Conservation (phyloP, 73 alveolate species). For the Urostyla sp. region DNA sequence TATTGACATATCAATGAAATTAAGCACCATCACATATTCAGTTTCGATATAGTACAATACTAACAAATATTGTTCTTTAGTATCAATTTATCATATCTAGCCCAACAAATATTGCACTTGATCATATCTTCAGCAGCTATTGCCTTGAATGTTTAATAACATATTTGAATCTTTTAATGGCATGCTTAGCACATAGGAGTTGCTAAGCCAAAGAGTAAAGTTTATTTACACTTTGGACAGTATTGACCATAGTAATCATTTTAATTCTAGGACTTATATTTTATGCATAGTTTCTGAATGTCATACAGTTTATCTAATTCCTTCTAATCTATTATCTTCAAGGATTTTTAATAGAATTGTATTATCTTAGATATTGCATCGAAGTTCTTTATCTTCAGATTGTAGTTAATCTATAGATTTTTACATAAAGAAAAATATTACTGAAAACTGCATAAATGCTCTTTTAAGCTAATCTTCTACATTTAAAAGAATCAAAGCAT, state of each 20-base stretch:
- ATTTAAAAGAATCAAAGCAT: background rate
- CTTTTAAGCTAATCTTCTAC: slow-evolving; percentile 9
- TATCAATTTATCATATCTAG: background rate
- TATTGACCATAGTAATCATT: background rate
- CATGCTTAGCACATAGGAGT: slow-evolving; percentile 17
- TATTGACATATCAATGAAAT: no score
- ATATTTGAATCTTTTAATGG: background rate
- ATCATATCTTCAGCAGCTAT: background rate
- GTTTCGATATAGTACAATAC: no score
- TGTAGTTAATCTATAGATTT: slow-evolving; percentile 24
- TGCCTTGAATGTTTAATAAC: slow-evolving; percentile 8
- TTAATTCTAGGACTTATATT: slow-evolving; percentile 13
- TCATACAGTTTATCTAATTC: background rate
- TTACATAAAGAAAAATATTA: background rate
- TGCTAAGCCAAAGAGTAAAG: slow-evolving; percentile 23
- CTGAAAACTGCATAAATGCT: slow-evolving; percentile 5
- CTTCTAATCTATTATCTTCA: slow-evolving; percentile 5
- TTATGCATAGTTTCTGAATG: slow-evolving; percentile 2
- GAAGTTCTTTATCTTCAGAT: slow-evolving; percentile 21
- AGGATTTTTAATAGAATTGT: background rate
- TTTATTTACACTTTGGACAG: slow-evolving; percentile 10
- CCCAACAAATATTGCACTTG: slow-evolving; percentile 13
- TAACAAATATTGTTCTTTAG: no score
- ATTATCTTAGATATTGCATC: background rate
- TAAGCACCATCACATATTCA: no score